Base-by-base conservation (phyloP, 169 alveolate genomes). In the Eimeria falciformis region DNA sequence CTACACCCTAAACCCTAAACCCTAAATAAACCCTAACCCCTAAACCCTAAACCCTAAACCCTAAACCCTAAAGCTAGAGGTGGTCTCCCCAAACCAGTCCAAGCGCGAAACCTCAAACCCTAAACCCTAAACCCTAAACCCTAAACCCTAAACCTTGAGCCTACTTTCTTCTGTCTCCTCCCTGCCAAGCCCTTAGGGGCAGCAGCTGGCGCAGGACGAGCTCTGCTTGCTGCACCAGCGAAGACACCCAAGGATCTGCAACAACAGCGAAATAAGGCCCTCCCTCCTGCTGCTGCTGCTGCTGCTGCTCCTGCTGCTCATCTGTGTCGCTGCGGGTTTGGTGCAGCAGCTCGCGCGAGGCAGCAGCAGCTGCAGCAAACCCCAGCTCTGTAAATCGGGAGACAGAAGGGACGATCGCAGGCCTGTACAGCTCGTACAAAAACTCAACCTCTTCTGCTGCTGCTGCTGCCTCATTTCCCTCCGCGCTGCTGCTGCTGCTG, bases 121-220 rank as follows among this genome's bases (percentile, higher is more conserved):
- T 66, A 66, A 66, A 66, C 77, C 77, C 77, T 66, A 66, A 66
- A 66, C 77, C 77, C 77, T 66, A 66, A 66, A 66, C 77, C 77
- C 77, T 66, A 66, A 66, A 66, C 77, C 77, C 77, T 66, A 23
- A 14, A 66, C 29, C 77, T 45, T 66, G 1, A 14, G 29, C 77
- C 6, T 66, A 66, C 77, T 25, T 37, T 66, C 21, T 55, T 71
- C 82, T 71, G 6, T 71, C 82, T 14, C 40, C 40, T 50, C 29
- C 40, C 29, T 37, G 40, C 58, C 29, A 71, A 17, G 82, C 82
- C 50, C 40, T 50, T 5, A 71, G 56, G 33, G 82, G 82, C 53
- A 71, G 56, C 33, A 71, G 9, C 29, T 71, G 82, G 40, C 58
- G 82, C 56, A 33, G 58, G 6, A 71, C 23, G 14, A 27, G 71